Evolutionary conservation across 345 rosid genomes (phyloP).

Genomic region (Citrus hindsii): DNA sequence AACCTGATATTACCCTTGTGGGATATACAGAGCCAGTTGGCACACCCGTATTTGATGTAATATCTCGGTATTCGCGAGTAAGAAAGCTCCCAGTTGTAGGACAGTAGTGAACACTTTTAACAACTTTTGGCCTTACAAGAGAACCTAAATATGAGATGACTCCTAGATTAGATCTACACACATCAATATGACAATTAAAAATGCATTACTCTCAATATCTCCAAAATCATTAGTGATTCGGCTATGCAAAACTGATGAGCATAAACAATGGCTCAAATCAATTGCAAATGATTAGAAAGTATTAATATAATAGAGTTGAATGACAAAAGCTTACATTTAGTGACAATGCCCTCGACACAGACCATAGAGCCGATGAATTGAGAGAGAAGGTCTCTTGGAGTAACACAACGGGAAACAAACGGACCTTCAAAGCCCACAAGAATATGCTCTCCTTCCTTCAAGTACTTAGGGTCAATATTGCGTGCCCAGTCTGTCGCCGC

Average conservation of each 20-base stretch:
- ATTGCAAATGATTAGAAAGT: neutral
- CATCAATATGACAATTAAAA: neutral
- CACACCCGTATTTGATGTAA: constrained; percentile 78
- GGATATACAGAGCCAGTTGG: constrained; percentile 99
- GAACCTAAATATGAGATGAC: constrained; percentile 55
- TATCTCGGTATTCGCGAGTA: constrained; percentile 85
- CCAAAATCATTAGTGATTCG: neutral
- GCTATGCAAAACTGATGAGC: neutral
- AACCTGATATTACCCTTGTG: constrained; percentile 66
- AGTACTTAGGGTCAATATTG: constrained; percentile 60
- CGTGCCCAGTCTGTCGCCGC: constrained; percentile 83
- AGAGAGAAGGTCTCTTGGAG: constrained; percentile 94
- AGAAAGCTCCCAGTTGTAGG: constrained; percentile 72
- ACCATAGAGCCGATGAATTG: constrained; percentile 95
- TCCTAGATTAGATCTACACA: constrained; percentile 2
- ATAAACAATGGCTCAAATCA: neutral
- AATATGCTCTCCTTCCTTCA: constrained; percentile 84
- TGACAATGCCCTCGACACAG: constrained; percentile 90
- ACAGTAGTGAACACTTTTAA: constrained; percentile 94
- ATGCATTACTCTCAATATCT: too few relatives aligned
- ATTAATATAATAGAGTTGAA: neutral
- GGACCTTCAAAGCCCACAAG: constrained; percentile 94
- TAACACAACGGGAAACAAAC: constrained; percentile 89
- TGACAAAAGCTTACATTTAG: constrained; percentile 60
- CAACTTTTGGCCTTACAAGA: constrained; percentile 97